Conservation (phyloP, 495 filamentous ascomycete species). For the Xylaria cubensis region DNA sequence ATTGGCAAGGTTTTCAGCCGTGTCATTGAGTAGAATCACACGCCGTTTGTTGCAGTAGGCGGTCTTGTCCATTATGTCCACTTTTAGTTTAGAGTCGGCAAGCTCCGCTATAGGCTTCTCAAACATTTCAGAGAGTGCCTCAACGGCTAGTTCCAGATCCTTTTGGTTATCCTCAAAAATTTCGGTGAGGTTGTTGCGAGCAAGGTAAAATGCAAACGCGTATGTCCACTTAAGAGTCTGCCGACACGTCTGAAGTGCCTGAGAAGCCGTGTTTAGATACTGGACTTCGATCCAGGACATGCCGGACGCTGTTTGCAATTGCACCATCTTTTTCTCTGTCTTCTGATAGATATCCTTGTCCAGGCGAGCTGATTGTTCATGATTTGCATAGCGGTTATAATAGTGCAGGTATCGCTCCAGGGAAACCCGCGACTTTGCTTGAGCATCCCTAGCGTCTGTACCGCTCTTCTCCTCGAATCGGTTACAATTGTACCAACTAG, state of each 20-base stretch:
- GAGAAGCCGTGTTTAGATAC: slow-evolving; percentile 90
- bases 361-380: slow-evolving; percentile 95
- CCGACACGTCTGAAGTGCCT: slow-evolving; percentile 91
- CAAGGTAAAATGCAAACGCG: slow-evolving; percentile 95
- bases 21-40: slow-evolving; percentile 87
- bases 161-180: slow-evolving; percentile 99
- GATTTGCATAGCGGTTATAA: slow-evolving; percentile 98
- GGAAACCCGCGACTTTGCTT: slow-evolving; percentile 86
- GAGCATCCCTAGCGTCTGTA: slow-evolving; percentile 83
- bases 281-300: slow-evolving; percentile 99
- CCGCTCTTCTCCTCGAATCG: slow-evolving; percentile 96
- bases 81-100: slow-evolving; percentile 74
- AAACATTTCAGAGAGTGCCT: slow-evolving; percentile 95
- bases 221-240: slow-evolving; percentile 99
- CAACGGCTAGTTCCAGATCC: slow-evolving; percentile 95
- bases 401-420: slow-evolving; percentile 96
- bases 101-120: slow-evolving; percentile 90
- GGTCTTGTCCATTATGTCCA: slow-evolving; percentile 98
- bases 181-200: slow-evolving; percentile 91
- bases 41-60: slow-evolving; percentile 92
- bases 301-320: slow-evolving; percentile 87
- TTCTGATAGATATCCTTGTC: slow-evolving; percentile 96
- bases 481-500: slow-evolving; percentile 99
- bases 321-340: slow-evolving; percentile 99
- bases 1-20: slow-evolving; percentile 85